Evolutionary conservation across 148 eudicot species (phyloP).

Genomic region (Rhododendron molle): DNA sequence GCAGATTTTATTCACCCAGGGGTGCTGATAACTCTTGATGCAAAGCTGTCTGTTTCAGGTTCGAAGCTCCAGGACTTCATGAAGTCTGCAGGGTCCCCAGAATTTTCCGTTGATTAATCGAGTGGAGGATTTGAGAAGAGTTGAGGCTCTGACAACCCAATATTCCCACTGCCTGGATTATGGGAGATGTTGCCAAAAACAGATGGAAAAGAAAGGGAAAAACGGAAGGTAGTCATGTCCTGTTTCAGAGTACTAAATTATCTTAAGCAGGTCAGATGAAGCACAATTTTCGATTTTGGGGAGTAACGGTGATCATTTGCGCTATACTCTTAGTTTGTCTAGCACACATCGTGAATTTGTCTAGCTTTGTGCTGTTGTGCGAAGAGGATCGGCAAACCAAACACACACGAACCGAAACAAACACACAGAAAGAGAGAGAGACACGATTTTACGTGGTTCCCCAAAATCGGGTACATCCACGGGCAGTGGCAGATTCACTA

Average conservation of each 20-base stretch:
- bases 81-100: conserved; percentile 46
- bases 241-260: not conserved
- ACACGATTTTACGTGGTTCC: no score
- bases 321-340: not conserved
- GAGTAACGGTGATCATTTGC: not conserved
- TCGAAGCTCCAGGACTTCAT: conserved; percentile 71
- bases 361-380: not conserved
- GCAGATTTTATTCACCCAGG: conserved; percentile 80
- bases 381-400: no score
- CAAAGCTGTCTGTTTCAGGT: conserved; percentile 46
- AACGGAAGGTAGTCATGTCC: no score
- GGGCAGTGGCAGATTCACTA: no score
- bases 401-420: no score
- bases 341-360: not conserved
- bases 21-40: conserved; percentile 62
- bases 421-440: no score
- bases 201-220: no score
- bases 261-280: not conserved
- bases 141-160: conserved; percentile 62
- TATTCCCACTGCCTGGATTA: conserved; percentile 68
- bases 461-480: no score
- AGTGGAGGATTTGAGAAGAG: conserved; percentile 57
- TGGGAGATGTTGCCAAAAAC: conserved; percentile 17
- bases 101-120: conserved; percentile 52
- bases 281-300: not conserved